Evolutionary conservation across 2,329 filamentous ascomycete genomes (phyloP), one percentile per base, ranked within the genome.

Genomic region (Pestalotiopsis sp.): DNA sequence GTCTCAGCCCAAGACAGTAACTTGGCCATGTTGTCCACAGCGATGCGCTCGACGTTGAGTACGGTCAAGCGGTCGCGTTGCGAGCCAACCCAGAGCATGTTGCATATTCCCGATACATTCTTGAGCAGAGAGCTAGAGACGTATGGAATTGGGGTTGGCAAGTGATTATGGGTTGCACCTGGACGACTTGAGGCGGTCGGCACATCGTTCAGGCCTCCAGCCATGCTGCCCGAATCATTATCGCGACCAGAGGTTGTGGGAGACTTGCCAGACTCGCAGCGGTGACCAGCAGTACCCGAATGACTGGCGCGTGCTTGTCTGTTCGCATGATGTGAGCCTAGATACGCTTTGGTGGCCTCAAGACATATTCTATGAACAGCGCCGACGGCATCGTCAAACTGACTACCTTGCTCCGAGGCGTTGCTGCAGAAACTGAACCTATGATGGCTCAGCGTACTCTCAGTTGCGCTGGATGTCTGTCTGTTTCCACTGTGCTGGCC

Each of bases 51-150:
- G 14, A 75, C 70, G 40, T 73, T 72, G 38, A 75, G 72, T 7
- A 79, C 75, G 41, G 76, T 65, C 12, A 75, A 69, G 9, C 78
- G 72, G 52, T 78, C 75, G n/a, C 75, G 73, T 59, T 73, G 73
- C 27, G 78, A 75, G 17, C 75, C 74, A 12, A 69, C 70, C 79
- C 77, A 80, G 3, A 79, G 63, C 68, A 76, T 72, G 49, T 70
- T 72, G 71, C 77, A 78, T 45, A 80, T 79, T 45, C 62, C 68
- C 45, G 73, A 76, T 20, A 75, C 67, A 69, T 80, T 80, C 41
- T 73, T 70, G 17, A 78, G 72, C 1, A 80, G 75, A 17, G 71
- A 77, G 41, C 68, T 67, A 3, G 73, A 75, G 4, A 74, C 66
- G 11, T 65, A 38, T 2, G 73, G 74, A 31, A 75, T 69, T 20